phyloP scores from a whole-genome alignment of 2,329 filamentous ascomycete genomes.

The Ceratocystis cubensis region DNA sequence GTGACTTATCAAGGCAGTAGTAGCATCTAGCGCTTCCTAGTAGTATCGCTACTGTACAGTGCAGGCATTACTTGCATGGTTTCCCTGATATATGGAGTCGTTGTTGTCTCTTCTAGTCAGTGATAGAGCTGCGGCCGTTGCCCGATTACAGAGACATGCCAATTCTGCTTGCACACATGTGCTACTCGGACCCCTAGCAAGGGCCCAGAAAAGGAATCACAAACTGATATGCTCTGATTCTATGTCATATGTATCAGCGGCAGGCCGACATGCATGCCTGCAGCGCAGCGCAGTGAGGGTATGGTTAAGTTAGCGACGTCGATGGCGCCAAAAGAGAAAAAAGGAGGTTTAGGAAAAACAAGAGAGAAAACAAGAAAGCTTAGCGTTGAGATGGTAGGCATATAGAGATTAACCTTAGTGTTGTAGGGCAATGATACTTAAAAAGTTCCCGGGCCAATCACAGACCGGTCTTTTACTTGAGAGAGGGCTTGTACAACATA shows the following conservation, averaged over 20 bases:
- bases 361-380: neutral
- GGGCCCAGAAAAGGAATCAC: slow-evolving; percentile 5
- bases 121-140: neutral
- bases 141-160: neutral
- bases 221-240: slow-evolving; percentile 26
- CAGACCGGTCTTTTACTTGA: neutral
- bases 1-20: neutral
- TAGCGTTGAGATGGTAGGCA: neutral
- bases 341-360: neutral
- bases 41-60: neutral
- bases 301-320: neutral
- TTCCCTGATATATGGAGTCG: neutral
- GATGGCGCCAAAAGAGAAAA: neutral
- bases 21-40: neutral
- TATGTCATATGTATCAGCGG: neutral
- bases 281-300: neutral
- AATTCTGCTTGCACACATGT: neutral
- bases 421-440: neutral
- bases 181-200: neutral
- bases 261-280: neutral
- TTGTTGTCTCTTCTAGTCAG: neutral
- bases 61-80: neutral
- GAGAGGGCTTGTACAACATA: too few species aligned
- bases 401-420: neutral
- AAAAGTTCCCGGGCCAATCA: neutral